These are phyloP conservation scores for Lolium rigidum DNA, from an alignment of 176 grass and related monocot species.

Conservation along the genomic window DNA sequence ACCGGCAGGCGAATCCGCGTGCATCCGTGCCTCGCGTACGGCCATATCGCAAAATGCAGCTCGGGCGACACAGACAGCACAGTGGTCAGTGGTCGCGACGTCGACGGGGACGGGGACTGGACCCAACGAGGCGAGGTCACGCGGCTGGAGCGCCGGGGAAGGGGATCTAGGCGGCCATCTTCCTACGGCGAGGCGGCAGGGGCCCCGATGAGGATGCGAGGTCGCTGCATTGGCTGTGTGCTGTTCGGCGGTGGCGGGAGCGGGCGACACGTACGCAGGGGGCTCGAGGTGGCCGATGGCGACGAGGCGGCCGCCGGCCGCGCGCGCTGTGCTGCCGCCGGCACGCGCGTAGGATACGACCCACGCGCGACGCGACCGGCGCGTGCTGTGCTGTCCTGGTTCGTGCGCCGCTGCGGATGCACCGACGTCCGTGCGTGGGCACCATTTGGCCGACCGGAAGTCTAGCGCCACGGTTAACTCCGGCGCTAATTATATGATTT, in stretches of 20 bases:
- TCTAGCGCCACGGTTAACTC: neutral
- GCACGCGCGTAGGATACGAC: too few species aligned
- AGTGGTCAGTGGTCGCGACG: neutral
- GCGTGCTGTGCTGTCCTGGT: too few species aligned
- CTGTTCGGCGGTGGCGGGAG: too few species aligned
- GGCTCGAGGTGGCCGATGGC: too few species aligned
- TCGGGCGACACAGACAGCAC: too few species aligned
- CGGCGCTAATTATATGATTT: neutral
- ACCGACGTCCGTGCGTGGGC: too few species aligned
- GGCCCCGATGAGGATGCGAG: slow-evolving; percentile 27
- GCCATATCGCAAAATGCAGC: neutral
- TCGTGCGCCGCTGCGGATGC: too few species aligned
- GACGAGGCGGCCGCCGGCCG: too few species aligned
- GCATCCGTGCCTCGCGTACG: neutral
- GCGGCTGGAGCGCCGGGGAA: neutral
- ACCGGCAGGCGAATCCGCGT: slow-evolving; percentile 27
- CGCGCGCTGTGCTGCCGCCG: neutral
- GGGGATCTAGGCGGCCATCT: slow-evolving; percentile 36
- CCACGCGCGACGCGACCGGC: too few species aligned
- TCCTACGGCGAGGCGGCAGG: neutral
- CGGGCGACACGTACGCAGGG: neutral
- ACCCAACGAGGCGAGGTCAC: neutral
- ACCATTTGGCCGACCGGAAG: neutral
- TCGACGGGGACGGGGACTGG: too few species aligned
- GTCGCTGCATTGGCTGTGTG: neutral